phyloP scores from a whole-genome alignment of 768 basidiomycete genomes.

The Mycena chlorophos region DNA sequence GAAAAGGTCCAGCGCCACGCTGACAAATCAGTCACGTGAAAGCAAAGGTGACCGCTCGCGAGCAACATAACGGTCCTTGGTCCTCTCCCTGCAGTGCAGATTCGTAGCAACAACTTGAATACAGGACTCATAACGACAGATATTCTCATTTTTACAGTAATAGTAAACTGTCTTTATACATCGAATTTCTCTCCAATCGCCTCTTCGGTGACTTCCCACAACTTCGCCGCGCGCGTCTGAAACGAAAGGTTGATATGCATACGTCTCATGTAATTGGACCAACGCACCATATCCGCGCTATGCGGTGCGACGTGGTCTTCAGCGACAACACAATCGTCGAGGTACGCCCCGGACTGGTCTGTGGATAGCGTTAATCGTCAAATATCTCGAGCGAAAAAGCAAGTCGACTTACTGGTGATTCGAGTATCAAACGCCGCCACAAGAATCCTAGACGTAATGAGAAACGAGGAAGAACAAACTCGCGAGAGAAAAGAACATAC shows the following conservation, averaged over 20 bases:
- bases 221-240: conserved; percentile 1
- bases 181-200: conserved; percentile 2
- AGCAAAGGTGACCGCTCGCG: too few species aligned
- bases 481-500: neutral
- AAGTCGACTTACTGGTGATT: neutral
- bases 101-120: too few species aligned
- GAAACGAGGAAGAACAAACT: neutral
- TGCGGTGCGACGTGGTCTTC: neutral
- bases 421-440: conserved; percentile 3
- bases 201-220: neutral
- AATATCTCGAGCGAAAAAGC: neutral
- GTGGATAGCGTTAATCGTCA: neutral
- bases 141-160: too few species aligned
- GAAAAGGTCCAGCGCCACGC: too few species aligned
- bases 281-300: neutral
- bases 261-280: neutral
- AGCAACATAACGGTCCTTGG: too few species aligned
- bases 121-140: too few species aligned
- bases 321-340: neutral
- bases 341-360: neutral
- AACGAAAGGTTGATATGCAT: neutral
- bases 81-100: too few species aligned
- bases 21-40: too few species aligned
- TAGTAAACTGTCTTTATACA: conserved; percentile 1
- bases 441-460: neutral